These are phyloP conservation scores for Pseudopyricularia javanii DNA, from an alignment of 2,329 filamentous ascomycete species.

Conservation along the genomic window DNA sequence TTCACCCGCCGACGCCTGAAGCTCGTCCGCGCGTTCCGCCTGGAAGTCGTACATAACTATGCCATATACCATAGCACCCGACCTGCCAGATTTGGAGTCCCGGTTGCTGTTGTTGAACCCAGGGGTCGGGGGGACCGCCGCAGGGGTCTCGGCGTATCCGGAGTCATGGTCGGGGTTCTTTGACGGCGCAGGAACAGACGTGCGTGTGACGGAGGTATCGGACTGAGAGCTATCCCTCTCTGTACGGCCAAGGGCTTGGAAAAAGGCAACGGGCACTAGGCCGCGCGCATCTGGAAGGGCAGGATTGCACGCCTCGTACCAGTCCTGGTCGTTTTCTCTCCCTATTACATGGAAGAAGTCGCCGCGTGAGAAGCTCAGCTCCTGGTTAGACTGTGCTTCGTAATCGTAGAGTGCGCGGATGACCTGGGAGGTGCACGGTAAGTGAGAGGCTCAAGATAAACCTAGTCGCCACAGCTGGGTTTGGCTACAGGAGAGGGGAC, in stretches of 20 bases:
- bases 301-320: constrained; percentile 98
- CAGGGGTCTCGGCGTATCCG: constrained; percentile 58
- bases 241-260: constrained; percentile 83
- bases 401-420: constrained; percentile 96
- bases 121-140: constrained; percentile 14
- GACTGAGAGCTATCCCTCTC: constrained; percentile 78
- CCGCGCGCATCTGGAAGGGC: constrained; percentile 75
- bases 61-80: constrained; percentile 86
- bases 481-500: not conserved
- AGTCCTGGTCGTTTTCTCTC: constrained; percentile 85
- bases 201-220: constrained; percentile 26
- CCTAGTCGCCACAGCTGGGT: not conserved
- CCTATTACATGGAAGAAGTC: constrained; percentile 98
- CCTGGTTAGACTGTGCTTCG: constrained; percentile 60
- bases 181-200: constrained; percentile 24
- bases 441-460: not conserved
- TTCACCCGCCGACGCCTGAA: constrained; percentile 90
- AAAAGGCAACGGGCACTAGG: constrained; percentile 86
- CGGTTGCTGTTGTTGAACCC: constrained; percentile 31
- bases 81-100: constrained; percentile 36
- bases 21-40: constrained; percentile 87
- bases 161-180: constrained; percentile 76
- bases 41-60: constrained; percentile 96
- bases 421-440: constrained; percentile 43
- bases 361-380: constrained; percentile 84